Evolutionary conservation across 129 eudicot genomes (phyloP).

Genomic region (Scalesia atractyloides): DNA sequence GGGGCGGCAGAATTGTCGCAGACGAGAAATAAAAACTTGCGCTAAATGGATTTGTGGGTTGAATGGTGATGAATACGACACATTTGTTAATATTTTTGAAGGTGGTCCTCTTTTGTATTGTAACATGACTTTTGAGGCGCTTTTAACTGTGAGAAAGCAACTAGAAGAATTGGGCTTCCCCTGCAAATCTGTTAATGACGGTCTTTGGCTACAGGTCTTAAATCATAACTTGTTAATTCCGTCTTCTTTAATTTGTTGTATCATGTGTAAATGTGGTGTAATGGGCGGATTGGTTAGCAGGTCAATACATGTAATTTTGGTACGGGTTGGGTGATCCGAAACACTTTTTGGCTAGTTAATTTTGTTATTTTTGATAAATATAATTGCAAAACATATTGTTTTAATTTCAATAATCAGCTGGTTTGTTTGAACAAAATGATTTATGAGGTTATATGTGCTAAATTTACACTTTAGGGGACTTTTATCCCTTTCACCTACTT

Average conservation of each 20-base stretch:
- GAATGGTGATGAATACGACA: slow-evolving; percentile 81
- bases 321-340: background rate
- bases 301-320: background rate
- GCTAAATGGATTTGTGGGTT: slow-evolving; percentile 61
- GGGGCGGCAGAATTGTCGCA: slow-evolving; percentile 94
- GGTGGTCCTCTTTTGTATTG: slow-evolving; percentile 94
- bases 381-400: background rate
- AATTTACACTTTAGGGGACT: background rate
- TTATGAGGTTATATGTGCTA: background rate
- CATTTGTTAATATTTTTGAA: slow-evolving; percentile 85
- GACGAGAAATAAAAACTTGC: slow-evolving; percentile 68
- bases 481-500: background rate
- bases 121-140: slow-evolving; percentile 93
- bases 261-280: background rate
- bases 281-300: background rate
- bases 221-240: slow-evolving; percentile 17
- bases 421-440: background rate
- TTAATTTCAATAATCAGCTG: background rate
- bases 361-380: background rate
- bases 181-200: slow-evolving; percentile 93
- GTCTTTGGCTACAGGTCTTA: slow-evolving; percentile 97
- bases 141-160: slow-evolving; percentile 86
- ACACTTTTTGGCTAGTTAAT: background rate
- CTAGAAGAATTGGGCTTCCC: slow-evolving; percentile 96
- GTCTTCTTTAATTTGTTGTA: slow-evolving; percentile 7